These are phyloP conservation scores for Ramaria sp. DNA, from an alignment of 768 basidiomycete species.

Conservation along the genomic window DNA sequence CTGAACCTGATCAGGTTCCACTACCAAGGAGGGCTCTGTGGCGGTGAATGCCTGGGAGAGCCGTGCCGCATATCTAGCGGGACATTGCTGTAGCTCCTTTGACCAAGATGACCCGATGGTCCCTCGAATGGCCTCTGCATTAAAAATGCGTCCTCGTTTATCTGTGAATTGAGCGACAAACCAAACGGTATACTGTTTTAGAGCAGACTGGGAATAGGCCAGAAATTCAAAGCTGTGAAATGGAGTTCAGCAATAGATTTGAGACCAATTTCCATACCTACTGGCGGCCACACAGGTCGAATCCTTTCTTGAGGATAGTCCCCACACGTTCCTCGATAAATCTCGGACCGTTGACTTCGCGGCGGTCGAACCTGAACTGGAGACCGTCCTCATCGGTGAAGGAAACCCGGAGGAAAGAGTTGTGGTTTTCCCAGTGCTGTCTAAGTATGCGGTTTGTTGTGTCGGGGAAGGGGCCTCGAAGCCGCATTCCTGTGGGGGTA, in stretches of 20 bases:
- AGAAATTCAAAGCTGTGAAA: constrained; percentile 41
- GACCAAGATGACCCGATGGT: constrained; percentile 42
- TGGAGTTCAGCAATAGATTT: background rate
- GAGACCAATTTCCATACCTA: background rate
- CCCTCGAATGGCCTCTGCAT: constrained; percentile 40
- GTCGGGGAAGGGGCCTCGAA: constrained; percentile 47
- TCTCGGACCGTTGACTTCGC: constrained; percentile 38
- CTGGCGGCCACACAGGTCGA: constrained; percentile 41
- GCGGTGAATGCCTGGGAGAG: constrained; percentile 68
- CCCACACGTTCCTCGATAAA: constrained; percentile 43
- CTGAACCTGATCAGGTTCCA: constrained; percentile 27
- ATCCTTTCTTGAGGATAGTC: constrained; percentile 29
- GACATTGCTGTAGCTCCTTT: constrained; percentile 38
- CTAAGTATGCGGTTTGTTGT: constrained; percentile 55
- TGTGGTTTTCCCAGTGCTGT: constrained; percentile 33
- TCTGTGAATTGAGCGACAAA: constrained; percentile 49
- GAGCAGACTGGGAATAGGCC: constrained; percentile 63
- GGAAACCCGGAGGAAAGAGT: constrained; percentile 50
- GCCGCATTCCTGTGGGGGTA: constrained; percentile 42
- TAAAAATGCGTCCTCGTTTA: constrained; percentile 19
- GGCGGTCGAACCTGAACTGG: constrained; percentile 38
- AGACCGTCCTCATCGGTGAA: constrained; percentile 50
- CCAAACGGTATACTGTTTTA: constrained; percentile 60
- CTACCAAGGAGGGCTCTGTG: constrained; percentile 47
- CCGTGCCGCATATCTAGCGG: constrained; percentile 61